Evolutionary conservation across 371 early-diverging fungal genomes (phyloP).

Genomic region (Rhizomucor pusillus): DNA sequence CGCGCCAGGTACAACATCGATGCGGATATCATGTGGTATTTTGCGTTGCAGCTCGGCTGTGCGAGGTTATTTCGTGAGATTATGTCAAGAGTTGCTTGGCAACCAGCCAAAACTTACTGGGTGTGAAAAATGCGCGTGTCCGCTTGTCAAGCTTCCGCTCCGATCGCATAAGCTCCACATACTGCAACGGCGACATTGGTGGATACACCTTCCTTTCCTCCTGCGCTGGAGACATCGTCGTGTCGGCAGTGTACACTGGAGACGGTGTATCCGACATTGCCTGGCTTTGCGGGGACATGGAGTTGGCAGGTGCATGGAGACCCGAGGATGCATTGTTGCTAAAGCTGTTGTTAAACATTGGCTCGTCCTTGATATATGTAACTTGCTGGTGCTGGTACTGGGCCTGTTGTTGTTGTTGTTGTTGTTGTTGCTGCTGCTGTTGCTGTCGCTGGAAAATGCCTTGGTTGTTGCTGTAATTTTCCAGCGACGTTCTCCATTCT

Average conservation of each 20-base stretch:
- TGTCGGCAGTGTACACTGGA: conserved; percentile 5
- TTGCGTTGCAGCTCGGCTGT: conserved; percentile 37
- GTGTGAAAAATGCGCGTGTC: conserved; percentile 19
- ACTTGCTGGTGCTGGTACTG: not conserved
- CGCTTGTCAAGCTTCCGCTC: conserved; percentile 13
- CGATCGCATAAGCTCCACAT: conserved; percentile 23
- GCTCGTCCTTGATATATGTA: too few species aligned
- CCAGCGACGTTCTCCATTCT: conserved; percentile 17
- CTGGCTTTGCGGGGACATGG: not conserved
- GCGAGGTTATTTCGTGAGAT: conserved; percentile 1
- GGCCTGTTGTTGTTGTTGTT: not conserved
- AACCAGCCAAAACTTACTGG: conserved; percentile 21
- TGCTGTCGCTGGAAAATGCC: not conserved
- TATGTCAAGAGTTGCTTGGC: not conserved
- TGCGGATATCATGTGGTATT: conserved; percentile 44
- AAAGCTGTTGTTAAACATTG: too few species aligned
- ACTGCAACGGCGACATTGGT: conserved; percentile 40
- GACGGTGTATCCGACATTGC: not conserved
- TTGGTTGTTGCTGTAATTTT: conserved; percentile 6
- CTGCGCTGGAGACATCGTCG: conserved; percentile 3
- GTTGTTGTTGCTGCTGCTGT: conserved; percentile 4
- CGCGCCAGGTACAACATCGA: conserved; percentile 44
- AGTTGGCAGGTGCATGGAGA: not conserved
- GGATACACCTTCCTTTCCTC: conserved; percentile 30
- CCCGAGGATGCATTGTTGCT: not conserved